Evolutionary conservation across 805 yeast genomes (phyloP).

Genomic region (Hanseniaspora lindneri): DNA sequence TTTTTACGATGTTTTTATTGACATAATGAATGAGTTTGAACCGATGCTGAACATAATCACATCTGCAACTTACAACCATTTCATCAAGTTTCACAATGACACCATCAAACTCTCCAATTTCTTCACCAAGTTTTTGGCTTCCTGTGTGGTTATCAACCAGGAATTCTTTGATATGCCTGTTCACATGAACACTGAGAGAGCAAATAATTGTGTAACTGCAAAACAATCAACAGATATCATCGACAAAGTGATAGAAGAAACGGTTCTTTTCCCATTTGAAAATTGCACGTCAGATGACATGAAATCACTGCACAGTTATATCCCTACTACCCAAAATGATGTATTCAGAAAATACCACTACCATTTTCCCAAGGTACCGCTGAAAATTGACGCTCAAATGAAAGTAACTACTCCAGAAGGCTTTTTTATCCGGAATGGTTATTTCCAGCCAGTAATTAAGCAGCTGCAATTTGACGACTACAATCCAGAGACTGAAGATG

Average conservation of each 20-base stretch:
- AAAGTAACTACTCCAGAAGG: slow-evolving; percentile 6
- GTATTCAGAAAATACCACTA: slow-evolving; percentile 11
- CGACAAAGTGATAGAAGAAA: background rate
- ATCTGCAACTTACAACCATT: slow-evolving; percentile 28
- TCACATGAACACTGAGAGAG: background rate
- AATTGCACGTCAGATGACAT: slow-evolving; percentile 2
- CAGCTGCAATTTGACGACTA: background rate
- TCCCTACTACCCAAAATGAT: background rate
- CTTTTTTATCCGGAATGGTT: slow-evolving; percentile 13
- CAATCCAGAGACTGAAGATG: background rate
- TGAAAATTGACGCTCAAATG: slow-evolving; percentile 1
- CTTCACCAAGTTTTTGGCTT: slow-evolving; percentile 4
- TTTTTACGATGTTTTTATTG: slow-evolving; percentile 21
- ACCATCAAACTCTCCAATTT: slow-evolving; percentile 26
- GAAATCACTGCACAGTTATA: slow-evolving; percentile 3
- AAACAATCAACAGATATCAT: slow-evolving; percentile 1
- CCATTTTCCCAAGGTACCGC: slow-evolving; percentile 9
- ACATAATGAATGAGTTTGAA: slow-evolving; percentile 23
- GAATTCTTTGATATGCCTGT: slow-evolving; percentile 9
- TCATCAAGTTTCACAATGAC: slow-evolving; percentile 29
- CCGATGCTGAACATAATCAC: slow-evolving; percentile 27
- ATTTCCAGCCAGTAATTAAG: slow-evolving; percentile 4
- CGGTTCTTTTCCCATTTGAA: slow-evolving; percentile 5
- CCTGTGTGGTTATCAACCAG: slow-evolving; percentile 14
- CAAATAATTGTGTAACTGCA: background rate